phyloP scores from a whole-genome alignment of 306 rosid genomes.

The Quercus variabilis region DNA sequence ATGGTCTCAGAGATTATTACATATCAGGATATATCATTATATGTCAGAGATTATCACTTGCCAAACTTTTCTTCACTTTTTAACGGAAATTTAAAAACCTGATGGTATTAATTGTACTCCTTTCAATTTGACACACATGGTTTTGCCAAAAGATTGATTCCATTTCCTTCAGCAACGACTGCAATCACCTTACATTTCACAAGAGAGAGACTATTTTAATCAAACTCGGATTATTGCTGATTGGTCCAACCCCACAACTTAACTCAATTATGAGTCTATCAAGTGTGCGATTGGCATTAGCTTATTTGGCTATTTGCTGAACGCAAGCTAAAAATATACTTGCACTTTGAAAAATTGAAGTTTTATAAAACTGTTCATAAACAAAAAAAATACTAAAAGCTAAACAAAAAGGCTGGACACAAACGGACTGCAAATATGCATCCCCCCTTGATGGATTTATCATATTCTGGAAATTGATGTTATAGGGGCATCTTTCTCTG shows the following conservation, averaged over 20 bases:
- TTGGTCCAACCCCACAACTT: background rate
- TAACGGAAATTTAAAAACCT: background rate
- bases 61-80: background rate
- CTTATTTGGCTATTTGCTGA: too few relatives aligned
- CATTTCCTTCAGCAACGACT: background rate
- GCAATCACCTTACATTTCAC: background rate
- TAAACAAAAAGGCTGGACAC: too few relatives aligned
- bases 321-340: too few relatives aligned
- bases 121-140: background rate
- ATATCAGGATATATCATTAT: background rate
- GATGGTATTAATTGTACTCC: background rate
- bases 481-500: too few relatives aligned
- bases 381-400: too few relatives aligned
- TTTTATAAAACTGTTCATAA: too few relatives aligned
- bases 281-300: too few relatives aligned
- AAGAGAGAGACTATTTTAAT: background rate
- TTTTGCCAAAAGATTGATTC: background rate
- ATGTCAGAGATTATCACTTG: background rate
- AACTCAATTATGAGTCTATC: background rate
- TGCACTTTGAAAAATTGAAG: too few relatives aligned
- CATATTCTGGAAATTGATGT: too few relatives aligned
- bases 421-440: background rate
- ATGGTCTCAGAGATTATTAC: background rate
- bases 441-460: background rate
- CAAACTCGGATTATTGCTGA: background rate